Conservation (phyloP, 2,329 filamentous ascomycete genomes). For the Cladosporium velox region DNA sequence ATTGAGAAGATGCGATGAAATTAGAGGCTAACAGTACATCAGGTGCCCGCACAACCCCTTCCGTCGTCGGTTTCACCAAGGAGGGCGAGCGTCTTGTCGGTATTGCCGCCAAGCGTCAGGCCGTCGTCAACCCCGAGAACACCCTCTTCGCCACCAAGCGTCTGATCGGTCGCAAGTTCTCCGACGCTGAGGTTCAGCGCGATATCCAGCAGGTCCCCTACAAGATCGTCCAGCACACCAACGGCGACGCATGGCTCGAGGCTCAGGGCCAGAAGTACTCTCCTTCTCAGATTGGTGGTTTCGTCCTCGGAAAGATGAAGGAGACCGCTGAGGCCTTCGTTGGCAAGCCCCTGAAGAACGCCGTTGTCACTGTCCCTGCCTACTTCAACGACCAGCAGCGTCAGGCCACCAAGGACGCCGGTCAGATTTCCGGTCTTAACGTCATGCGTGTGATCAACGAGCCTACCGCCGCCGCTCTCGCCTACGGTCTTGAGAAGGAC, state of each 20-base stretch:
- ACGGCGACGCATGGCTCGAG: slow-evolving; percentile 95
- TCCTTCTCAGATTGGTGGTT: slow-evolving; percentile 96
- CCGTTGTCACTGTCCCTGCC: slow-evolving; percentile 92
- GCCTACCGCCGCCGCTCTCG: slow-evolving; percentile 91
- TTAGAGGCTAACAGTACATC: slow-evolving; percentile 16
- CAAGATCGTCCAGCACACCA: slow-evolving; percentile 96
- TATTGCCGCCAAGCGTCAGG: slow-evolving; percentile 97
- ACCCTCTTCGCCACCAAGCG: slow-evolving; percentile 98
- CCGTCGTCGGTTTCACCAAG: slow-evolving; percentile 92
- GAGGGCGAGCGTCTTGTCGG: slow-evolving; percentile 95
- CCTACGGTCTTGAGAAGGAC: slow-evolving; percentile 95
- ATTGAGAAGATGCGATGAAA: background rate
- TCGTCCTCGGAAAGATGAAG: slow-evolving; percentile 98
- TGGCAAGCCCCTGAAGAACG: slow-evolving; percentile 88
- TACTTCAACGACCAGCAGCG: slow-evolving; percentile 99
- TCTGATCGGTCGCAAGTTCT: slow-evolving; percentile 97
- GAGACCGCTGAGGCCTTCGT: slow-evolving; percentile 95
- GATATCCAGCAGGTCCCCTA: slow-evolving; percentile 98
- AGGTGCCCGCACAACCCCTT: slow-evolving; percentile 89
- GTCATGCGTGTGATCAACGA: slow-evolving; percentile 98
- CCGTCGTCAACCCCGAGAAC: slow-evolving; percentile 97
- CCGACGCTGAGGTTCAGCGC: slow-evolving; percentile 87
- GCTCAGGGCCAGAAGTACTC: slow-evolving; percentile 95
- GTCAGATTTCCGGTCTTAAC: slow-evolving; percentile 93
- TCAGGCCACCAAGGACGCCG: slow-evolving; percentile 97